A percentile compares a stretch with the other conserved stretches of the same genome.
Evolutionary conservation across 768 basidiomycete genomes (phyloP).

Genomic region (Filobasidium floriforme): DNA sequence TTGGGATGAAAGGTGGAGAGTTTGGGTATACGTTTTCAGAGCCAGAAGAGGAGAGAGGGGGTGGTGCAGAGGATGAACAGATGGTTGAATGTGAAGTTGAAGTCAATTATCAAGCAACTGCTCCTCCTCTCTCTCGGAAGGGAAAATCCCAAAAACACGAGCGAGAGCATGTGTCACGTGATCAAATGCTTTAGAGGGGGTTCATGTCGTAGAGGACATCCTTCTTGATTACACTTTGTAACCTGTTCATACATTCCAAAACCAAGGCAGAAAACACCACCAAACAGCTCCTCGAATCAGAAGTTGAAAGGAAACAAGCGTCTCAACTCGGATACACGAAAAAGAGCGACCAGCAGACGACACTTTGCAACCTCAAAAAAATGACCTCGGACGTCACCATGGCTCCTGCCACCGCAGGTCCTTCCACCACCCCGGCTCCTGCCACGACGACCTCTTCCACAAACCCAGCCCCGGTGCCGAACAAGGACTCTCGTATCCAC

Average conservation of each 20-base stretch:
- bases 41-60: conserved; percentile 1
- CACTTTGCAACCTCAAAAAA: neutral
- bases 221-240: too few species aligned
- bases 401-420: neutral
- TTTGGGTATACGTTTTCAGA: neutral
- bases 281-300: too few species aligned
- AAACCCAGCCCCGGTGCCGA: conserved; percentile 26
- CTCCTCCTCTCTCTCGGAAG: too few species aligned
- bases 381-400: neutral
- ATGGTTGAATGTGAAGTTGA: neutral
- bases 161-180: too few species aligned
- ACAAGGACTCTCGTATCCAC: conserved; percentile 42
- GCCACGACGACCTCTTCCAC: conserved; percentile 12
- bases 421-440: neutral
- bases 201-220: too few species aligned
- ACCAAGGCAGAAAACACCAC: too few species aligned
- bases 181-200: too few species aligned
- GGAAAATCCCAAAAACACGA: too few species aligned
- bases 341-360: neutral
- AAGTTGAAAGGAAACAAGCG: too few species aligned
- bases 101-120: too few species aligned
- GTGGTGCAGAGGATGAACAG: neutral
- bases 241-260: too few species aligned
- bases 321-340: neutral
- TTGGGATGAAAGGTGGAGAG: neutral